Base-by-base conservation (phyloP, 306 rosid species). In the Gastrolobium villosum region DNA sequence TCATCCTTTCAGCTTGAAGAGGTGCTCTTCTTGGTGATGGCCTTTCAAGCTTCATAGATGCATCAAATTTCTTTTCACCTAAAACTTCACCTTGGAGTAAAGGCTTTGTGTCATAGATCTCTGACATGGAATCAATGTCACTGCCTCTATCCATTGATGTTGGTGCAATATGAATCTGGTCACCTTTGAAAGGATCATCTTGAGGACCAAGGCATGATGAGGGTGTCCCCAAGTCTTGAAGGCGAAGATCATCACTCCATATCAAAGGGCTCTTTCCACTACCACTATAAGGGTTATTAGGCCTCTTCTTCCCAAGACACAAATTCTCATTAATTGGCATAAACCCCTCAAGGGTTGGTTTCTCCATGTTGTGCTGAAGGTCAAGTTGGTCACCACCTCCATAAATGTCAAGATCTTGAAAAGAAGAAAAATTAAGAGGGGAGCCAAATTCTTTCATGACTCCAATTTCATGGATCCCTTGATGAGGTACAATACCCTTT, bases 211-310 rank as follows among this genome's bases (percentile, higher is more conserved):
- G 89, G 75, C 95, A 92, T 20, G 97, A 90, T 14, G 94, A 79
- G 4, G 94, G 79, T 11, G 96, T 77, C 41, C 96, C 98, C 79
- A 92, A 83, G 76, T 94, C 96, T 68, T 94, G 97, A 37, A 89
- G 90, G 83, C 97, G 75, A 5, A 94, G 88, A 79, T 95, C 99
- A n/a, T 95, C 97, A 7, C 90, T 72, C 99, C 99, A 95, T 26
- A 92, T 85, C 86, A 94, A 82, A 31, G 93, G 95, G 74, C 92
- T 93, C 80, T 94, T 94, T 20, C 99, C 99, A 34, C 82, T 86
- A 6, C 86, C 84, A 45, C 82, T 79, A 13, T 88, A 89, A 78
- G 96, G 91, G 59, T 88, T n/a, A n/a, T n/a, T 86, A 1, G 85
- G 68, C 90, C 94, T 88, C 82, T 91, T 92, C 88, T 89, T 92